Evolutionary conservation across 1,139 yeast genomes (phyloP).

Genomic region (Citeromyces hawaiiensis): DNA sequence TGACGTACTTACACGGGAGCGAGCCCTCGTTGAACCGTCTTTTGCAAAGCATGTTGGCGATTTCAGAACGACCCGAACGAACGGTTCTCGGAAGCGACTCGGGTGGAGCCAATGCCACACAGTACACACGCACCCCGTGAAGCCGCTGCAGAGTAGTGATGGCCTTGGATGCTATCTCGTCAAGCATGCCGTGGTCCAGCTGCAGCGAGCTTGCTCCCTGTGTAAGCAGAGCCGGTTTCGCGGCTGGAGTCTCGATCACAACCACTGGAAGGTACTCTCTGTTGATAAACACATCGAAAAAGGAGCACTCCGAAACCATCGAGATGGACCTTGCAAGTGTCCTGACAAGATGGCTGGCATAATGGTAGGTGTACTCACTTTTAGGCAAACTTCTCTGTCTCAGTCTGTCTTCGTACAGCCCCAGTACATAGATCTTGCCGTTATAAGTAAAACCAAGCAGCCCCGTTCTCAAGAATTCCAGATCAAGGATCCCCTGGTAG

Average conservation of each 20-base stretch:
- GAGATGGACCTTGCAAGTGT: slow-evolving; percentile 76
- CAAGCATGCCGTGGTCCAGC: slow-evolving; percentile 44
- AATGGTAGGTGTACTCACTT: slow-evolving; percentile 47
- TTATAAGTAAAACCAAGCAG: slow-evolving; percentile 75
- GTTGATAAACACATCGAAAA: slow-evolving; percentile 78
- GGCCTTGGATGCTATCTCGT: slow-evolving; percentile 64
- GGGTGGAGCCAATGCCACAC: slow-evolving; percentile 71
- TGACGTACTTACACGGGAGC: slow-evolving; percentile 65
- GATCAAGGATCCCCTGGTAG: slow-evolving; percentile 50
- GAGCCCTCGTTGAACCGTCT: slow-evolving; percentile 68
- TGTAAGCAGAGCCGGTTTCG: slow-evolving; percentile 22
- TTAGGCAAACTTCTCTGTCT: slow-evolving; percentile 29
- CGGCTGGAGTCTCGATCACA: slow-evolving; percentile 74
- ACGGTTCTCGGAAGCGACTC: slow-evolving; percentile 75
- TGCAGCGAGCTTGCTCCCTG: slow-evolving; percentile 19
- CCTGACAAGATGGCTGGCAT: slow-evolving; percentile 71
- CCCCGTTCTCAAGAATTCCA: slow-evolving; percentile 84
- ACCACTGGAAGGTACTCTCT: slow-evolving; percentile 81
- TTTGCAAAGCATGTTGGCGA: slow-evolving; percentile 88
- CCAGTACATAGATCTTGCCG: slow-evolving; percentile 81
- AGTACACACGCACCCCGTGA: slow-evolving; percentile 69
- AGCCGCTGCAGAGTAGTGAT: slow-evolving; percentile 55
- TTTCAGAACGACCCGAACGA: slow-evolving; percentile 77
- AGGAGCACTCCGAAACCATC: slow-evolving; percentile 79
- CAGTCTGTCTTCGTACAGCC: slow-evolving; percentile 84